A percentile compares a stretch with the other conserved stretches of the same genome.
Conservation (phyloP, 1,139 yeast species). For the Pichia norvegensis region DNA sequence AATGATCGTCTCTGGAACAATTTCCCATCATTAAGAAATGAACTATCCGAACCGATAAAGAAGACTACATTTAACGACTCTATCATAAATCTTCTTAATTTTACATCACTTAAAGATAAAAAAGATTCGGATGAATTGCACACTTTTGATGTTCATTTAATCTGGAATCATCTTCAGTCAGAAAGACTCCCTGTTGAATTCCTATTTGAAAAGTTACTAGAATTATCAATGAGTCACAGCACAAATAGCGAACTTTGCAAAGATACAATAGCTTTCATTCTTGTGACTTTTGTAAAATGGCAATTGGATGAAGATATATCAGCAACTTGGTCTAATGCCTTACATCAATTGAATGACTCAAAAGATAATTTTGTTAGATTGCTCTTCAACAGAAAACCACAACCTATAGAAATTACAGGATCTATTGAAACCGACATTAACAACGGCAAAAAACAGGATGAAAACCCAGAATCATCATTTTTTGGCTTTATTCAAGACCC, state of each 20-base stretch:
- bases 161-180: slow-evolving; percentile 7
- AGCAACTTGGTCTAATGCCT: slow-evolving; percentile 7
- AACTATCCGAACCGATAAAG: not conserved
- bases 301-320: slow-evolving; percentile 7
- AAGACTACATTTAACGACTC: not conserved
- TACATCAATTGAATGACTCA: slow-evolving; percentile 4
- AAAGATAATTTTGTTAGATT: slow-evolving; percentile 1
- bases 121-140: not conserved
- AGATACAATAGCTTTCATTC: slow-evolving; percentile 11
- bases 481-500: slow-evolving; percentile 27
- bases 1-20: slow-evolving; percentile 12
- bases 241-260: slow-evolving; percentile 5
- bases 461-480: slow-evolving; percentile 18
- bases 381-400: slow-evolving; percentile 5
- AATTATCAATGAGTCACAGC: not conserved
- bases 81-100: slow-evolving; percentile 3
- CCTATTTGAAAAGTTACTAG: slow-evolving; percentile 6
- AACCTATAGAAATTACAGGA: not conserved
- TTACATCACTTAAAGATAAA: slow-evolving; percentile 1
- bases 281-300: slow-evolving; percentile 19
- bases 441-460: not conserved
- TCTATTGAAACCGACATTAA: not conserved
- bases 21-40: slow-evolving; percentile 3
- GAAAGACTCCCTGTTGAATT: slow-evolving; percentile 6
- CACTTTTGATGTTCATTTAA: slow-evolving; percentile 7